These are phyloP conservation scores for Zangia roseola DNA, from an alignment of 768 basidiomycete species.

Conservation along the genomic window DNA sequence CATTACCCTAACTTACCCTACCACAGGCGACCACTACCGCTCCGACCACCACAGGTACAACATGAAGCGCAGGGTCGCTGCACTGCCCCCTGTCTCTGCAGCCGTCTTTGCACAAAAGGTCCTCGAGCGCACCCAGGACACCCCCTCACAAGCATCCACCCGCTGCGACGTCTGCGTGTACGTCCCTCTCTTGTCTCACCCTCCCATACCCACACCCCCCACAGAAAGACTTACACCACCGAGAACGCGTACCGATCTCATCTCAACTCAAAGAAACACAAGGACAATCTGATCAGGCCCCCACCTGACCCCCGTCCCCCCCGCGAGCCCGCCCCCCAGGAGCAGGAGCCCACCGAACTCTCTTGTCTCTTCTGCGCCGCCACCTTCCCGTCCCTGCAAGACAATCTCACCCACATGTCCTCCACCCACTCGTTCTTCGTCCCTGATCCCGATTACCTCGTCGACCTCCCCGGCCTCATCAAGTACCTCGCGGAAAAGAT, in stretches of 20 bases:
- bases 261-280: conserved; percentile 85
- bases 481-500: conserved; percentile 90
- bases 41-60: conserved; percentile 98
- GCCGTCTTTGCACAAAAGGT: conserved; percentile 87
- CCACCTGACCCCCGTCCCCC: conserved; percentile 11
- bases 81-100: conserved; percentile 79
- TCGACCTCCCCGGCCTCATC: conserved; percentile 80
- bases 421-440: conserved; percentile 89
- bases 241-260: conserved; percentile 90
- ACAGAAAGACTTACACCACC: conserved; percentile 87
- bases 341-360: conserved; percentile 43
- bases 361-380: conserved; percentile 87
- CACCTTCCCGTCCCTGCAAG: conserved; percentile 49
- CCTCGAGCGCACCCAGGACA: conserved; percentile 69
- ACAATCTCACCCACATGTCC: conserved; percentile 87
- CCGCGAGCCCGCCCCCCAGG: neutral
- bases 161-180: conserved; percentile 84
- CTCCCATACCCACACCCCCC: neutral
- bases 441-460: conserved; percentile 88
- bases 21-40: conserved; percentile 78
- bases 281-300: conserved; percentile 65
- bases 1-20: too few relatives aligned
- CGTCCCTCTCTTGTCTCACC: conserved; percentile 25
- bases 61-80: conserved; percentile 93
- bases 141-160: conserved; percentile 55